A percentile compares a stretch with the other conserved stretches of the same genome.
Conservation (phyloP, 257 asterid genomes). For the Lantana camara region DNA sequence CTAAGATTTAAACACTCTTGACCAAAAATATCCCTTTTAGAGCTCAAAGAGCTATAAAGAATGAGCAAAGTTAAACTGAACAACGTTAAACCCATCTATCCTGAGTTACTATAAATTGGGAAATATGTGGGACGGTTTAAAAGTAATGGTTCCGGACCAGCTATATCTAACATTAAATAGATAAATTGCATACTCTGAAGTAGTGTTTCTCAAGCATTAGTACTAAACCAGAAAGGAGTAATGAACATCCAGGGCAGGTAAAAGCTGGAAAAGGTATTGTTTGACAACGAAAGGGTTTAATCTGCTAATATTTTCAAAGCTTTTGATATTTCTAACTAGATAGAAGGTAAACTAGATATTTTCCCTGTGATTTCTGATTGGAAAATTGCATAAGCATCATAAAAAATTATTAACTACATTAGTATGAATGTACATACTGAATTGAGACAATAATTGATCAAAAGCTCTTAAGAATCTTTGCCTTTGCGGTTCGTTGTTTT, state of each 20-base stretch:
- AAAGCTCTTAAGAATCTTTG: not conserved
- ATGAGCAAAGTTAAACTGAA: no score
- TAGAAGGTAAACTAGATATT: not conserved
- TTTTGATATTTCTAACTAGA: slow-evolving; percentile 15
- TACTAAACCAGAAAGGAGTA: not conserved
- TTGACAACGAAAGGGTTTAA: not conserved
- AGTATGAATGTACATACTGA: slow-evolving; percentile 6
- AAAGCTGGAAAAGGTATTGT: slow-evolving; percentile 3
- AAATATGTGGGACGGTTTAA: not conserved
- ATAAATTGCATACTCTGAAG: not conserved
- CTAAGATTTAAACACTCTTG: slow-evolving; percentile 33
- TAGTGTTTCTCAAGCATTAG: slow-evolving; percentile 1
- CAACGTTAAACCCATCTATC: slow-evolving; percentile 10
- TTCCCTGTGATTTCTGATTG: not conserved
- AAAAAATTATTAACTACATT: not conserved
- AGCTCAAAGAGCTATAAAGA: no score
- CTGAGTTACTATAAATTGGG: slow-evolving; percentile 9
- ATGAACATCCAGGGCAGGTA: not conserved
- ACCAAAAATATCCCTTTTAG: slow-evolving; percentile 1
- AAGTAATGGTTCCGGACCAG: not conserved
- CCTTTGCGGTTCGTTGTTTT: not conserved
- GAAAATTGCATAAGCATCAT: not conserved
- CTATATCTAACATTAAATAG: slow-evolving; percentile 6
- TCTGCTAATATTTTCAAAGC: not conserved
- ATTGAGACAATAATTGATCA: slow-evolving; percentile 9